These are phyloP conservation scores for Auricularia sp. DNA, from an alignment of 768 basidiomycete genomes.

Conservation along the genomic window DNA sequence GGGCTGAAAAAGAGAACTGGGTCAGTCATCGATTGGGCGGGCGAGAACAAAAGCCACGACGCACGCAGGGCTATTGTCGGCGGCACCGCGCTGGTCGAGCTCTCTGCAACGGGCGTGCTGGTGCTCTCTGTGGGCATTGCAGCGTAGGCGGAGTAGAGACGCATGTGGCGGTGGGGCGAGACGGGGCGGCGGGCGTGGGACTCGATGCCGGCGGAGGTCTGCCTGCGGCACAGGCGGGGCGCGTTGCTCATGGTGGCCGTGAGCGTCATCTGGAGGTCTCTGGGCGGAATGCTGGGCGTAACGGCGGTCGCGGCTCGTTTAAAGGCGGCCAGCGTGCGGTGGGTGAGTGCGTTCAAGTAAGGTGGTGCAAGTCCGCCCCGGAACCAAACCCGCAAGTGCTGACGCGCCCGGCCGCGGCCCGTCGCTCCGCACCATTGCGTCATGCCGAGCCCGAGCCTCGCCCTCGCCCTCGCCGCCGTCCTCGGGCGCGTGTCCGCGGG, in stretches of 20 bases:
- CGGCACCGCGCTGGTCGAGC: not conserved
- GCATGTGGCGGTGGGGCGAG: not conserved
- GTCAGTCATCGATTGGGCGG: not conserved
- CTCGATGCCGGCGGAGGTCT: not conserved
- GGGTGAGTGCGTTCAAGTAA: not conserved
- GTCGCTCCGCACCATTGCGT: not conserved
- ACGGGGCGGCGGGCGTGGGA: not conserved
- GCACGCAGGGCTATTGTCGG: not conserved
- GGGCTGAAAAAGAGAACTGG: not conserved
- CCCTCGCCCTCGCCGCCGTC: not conserved
- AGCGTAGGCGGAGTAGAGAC: not conserved
- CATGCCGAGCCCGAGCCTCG: not conserved
- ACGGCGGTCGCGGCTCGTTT: not conserved
- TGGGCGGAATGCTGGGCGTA: not conserved
- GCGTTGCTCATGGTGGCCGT: not conserved
- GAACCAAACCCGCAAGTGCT: no score
- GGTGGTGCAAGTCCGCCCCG: not conserved
- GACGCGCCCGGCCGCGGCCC: not conserved
- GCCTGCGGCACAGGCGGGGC: not conserved
- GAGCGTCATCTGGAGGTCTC: not conserved
- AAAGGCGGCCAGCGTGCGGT: not conserved
- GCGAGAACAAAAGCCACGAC: not conserved
- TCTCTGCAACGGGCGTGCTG: not conserved
- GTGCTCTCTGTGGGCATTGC: not conserved
- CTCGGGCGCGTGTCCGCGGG: constrained; percentile 32